Percentiles rank a stretch among this genome's conserved stretches.
These are phyloP conservation scores for Colletotrichum limetticola DNA, from an alignment of 2,329 filamentous ascomycete species.

Conservation along the genomic window DNA sequence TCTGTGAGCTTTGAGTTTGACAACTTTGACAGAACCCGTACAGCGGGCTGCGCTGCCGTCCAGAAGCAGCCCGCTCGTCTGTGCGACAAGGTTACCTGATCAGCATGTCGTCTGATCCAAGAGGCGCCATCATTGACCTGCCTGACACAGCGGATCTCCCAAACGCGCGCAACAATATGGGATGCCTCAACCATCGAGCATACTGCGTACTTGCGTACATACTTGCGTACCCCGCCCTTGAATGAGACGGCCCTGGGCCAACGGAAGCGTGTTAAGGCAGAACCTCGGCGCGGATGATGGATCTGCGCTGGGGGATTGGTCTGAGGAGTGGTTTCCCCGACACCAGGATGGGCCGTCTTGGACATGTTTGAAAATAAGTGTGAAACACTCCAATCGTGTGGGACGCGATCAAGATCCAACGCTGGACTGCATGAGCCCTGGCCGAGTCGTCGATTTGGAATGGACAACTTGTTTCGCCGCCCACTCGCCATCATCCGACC, in stretches of 20 bases:
- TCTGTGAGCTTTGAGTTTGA: slow-evolving; percentile 16
- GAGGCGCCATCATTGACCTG: not conserved
- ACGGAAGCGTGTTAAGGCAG: slow-evolving; percentile 11
- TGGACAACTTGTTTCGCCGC: slow-evolving; percentile 15
- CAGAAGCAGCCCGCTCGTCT: slow-evolving; percentile 8
- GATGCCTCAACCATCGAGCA: slow-evolving; percentile 12
- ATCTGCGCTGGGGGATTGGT: slow-evolving; percentile 3
- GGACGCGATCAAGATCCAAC: slow-evolving; percentile 29
- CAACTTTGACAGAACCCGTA: slow-evolving; percentile 13
- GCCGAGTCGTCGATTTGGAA: slow-evolving; percentile 24
- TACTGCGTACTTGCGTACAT: not conserved
- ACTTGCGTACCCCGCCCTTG: slow-evolving; percentile 5
- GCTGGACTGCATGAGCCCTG: slow-evolving; percentile 21
- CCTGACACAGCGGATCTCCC: slow-evolving; percentile 18
- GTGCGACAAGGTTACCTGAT: slow-evolving; percentile 24
- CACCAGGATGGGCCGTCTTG: slow-evolving; percentile 24
- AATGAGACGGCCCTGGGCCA: slow-evolving; percentile 1
- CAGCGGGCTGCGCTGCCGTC: not conserved
- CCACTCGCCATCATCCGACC: not conserved
- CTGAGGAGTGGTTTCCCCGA: not conserved
- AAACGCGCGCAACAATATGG: not conserved
- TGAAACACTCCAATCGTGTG: slow-evolving; percentile 32
- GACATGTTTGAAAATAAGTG: slow-evolving; percentile 26
- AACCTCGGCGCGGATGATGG: slow-evolving; percentile 6
- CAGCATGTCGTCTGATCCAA: slow-evolving; percentile 33